These are phyloP conservation scores for Trametes polyzona DNA, from an alignment of 1,284 basidiomycete genomes.

Conservation along the genomic window DNA sequence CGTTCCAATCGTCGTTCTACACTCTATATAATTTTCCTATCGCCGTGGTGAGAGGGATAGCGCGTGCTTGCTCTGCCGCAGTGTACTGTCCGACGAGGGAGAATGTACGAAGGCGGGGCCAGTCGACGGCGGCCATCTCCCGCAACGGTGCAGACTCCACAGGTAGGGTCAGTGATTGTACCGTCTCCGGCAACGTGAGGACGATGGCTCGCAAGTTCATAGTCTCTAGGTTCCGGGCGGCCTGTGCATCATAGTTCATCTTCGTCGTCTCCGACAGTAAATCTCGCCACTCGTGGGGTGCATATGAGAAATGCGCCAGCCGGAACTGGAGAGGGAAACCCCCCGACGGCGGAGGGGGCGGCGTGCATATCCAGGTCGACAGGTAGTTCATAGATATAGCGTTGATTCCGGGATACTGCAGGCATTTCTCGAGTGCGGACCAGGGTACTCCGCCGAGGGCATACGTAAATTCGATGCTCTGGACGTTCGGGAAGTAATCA, in stretches of 20 bases:
- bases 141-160: not conserved
- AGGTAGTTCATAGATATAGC: not conserved
- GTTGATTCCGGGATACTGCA: not conserved
- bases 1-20: no score
- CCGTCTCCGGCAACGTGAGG: not conserved
- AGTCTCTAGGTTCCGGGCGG: not conserved
- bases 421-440: not conserved
- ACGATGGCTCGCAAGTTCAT: not conserved
- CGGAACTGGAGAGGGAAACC: not conserved
- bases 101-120: not conserved
- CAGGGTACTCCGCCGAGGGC: not conserved
- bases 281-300: not conserved
- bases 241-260: not conserved
- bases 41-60: no score
- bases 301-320: not conserved
- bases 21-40: no score
- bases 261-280: no score
- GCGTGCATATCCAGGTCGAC: not conserved
- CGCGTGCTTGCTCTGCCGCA: not conserved
- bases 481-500: not conserved
- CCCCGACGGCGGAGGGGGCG: not conserved
- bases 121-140: not conserved
- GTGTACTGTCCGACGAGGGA: not conserved
- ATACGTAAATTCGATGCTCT: not conserved
- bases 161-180: slow-evolving; percentile 1